These are phyloP conservation scores for Neckera pumila DNA, from an alignment of 225 moss, liverwort and hornwort species.

Conservation along the genomic window DNA sequence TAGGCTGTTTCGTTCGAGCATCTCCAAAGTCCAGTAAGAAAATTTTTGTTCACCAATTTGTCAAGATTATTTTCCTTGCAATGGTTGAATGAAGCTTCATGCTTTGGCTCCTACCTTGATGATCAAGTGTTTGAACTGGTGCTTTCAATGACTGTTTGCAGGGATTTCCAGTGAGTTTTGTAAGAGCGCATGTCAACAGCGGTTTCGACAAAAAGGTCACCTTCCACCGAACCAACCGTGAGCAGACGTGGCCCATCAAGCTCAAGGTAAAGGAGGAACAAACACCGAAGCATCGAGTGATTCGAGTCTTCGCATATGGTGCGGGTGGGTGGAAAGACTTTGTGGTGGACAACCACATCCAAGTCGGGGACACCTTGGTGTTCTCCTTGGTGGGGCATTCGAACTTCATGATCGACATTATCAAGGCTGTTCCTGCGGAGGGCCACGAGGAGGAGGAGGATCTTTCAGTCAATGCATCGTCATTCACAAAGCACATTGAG, in stretches of 20 bases:
- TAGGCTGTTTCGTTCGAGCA: neutral
- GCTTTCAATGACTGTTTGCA: neutral
- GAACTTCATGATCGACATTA: accelerated
- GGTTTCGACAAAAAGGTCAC: neutral
- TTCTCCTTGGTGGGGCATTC: neutral
- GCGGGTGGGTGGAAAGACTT: neutral
- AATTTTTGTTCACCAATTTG: too few relatives aligned
- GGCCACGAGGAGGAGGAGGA: too few relatives aligned
- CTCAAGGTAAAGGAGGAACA: neutral
- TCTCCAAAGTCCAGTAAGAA: too few relatives aligned
- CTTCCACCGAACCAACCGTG: neutral
- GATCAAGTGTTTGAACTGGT: neutral
- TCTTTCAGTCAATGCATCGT: neutral
- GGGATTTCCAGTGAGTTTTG: neutral
- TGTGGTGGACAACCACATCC: neutral
- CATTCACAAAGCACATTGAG: neutral
- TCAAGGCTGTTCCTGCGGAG: neutral
- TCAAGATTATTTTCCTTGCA: neutral
- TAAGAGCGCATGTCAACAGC: neutral
- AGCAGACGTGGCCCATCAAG: neutral
- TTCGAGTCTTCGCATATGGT: neutral
- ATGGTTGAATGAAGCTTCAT: neutral
- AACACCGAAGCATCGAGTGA: too few relatives aligned
- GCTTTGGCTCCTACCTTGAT: neutral
- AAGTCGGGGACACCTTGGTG: neutral